Evolutionary conservation across 2,329 filamentous ascomycete species (phyloP).

Genomic region (Aspergillus ibericus): DNA sequence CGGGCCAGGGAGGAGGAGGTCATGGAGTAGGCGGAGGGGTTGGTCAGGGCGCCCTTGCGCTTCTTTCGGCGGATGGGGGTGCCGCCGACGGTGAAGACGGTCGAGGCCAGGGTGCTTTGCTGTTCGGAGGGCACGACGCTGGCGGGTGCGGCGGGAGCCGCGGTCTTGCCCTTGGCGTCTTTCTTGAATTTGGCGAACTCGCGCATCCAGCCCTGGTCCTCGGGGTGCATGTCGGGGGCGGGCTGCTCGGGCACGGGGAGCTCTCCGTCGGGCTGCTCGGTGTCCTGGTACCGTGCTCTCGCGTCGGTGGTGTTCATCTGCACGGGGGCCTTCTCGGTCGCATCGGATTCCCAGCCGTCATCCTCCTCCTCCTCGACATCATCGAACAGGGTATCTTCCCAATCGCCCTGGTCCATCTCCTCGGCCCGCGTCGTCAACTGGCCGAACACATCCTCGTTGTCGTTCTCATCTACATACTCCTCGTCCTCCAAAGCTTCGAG

Average conservation of each 20-base stretch:
- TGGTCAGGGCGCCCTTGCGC: conserved; percentile 89
- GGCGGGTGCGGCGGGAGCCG: conserved; percentile 33
- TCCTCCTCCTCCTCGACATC: conserved; percentile 61
- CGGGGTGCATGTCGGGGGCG: conserved; percentile 52
- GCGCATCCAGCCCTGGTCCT: conserved; percentile 81
- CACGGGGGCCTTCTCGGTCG: conserved; percentile 71
- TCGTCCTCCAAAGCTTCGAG: conserved; percentile 94
- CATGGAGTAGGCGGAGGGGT: conserved; percentile 86
- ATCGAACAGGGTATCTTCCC: conserved; percentile 62
- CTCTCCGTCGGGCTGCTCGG: conserved; percentile 28
- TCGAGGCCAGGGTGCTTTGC: conserved; percentile 45
- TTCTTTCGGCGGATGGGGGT: conserved; percentile 72
- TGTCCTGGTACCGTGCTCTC: conserved; percentile 2
- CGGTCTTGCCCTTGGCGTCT: conserved; percentile 55
- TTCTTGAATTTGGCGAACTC: conserved; percentile 96
- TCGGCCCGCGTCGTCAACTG: conserved; percentile 64
- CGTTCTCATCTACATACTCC: conserved; percentile 80
- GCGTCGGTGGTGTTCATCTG: conserved; percentile 32
- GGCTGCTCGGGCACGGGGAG: conserved; percentile 39
- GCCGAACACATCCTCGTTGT: conserved; percentile 79
- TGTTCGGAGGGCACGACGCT: conserved; percentile 43
- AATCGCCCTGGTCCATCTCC: conserved; percentile 78
- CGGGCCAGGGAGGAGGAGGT: conserved; percentile 82
- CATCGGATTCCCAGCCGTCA: conserved; percentile 92
- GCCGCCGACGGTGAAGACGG: conserved; percentile 63